phyloP scores from a whole-genome alignment of 2,329 filamentous ascomycete species.

The Metarhizium anisopliae region DNA sequence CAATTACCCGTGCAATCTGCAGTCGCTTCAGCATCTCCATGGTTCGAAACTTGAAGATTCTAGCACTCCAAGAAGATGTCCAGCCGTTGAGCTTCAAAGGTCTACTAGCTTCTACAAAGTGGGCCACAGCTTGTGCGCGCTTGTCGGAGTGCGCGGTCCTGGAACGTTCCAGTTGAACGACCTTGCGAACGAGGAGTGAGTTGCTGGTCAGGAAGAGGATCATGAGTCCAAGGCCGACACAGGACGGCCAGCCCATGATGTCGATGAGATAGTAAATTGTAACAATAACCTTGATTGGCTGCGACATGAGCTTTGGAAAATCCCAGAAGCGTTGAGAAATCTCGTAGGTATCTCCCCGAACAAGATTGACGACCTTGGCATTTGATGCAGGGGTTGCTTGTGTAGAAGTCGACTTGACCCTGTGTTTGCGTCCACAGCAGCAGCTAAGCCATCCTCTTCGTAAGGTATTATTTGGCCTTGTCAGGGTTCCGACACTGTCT shows the following conservation, averaged over 20 bases:
- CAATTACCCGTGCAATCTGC: constrained; percentile 24
- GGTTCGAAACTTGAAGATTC: constrained; percentile 26
- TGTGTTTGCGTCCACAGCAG: constrained; percentile 14
- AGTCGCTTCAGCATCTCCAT: constrained; percentile 28
- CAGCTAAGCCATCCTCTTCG: constrained; percentile 11
- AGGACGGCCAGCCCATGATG: constrained; percentile 71
- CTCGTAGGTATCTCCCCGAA: constrained; percentile 75
- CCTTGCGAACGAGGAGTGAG: constrained; percentile 52
- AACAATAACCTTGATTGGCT: constrained; percentile 67
- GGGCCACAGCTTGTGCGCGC: constrained; percentile 70
- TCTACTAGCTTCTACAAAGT: constrained; percentile 80
- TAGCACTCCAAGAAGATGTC: constrained; percentile 26
- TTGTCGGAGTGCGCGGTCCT: constrained; percentile 67
- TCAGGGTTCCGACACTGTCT: constrained; percentile 1
- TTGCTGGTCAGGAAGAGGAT: constrained; percentile 62
- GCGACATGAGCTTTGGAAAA: constrained; percentile 64
- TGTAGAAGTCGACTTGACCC: neutral
- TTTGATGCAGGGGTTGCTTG: constrained; percentile 59
- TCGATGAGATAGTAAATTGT: constrained; percentile 55
- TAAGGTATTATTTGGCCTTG: neutral
- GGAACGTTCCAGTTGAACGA: constrained; percentile 60
- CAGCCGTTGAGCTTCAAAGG: constrained; percentile 42
- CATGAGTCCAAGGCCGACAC: constrained; percentile 64
- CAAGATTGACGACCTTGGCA: constrained; percentile 83
- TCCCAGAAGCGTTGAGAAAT: constrained; percentile 85